Conservation (phyloP, 176 grass and related monocot genomes). For the Paspalum notatum region DNA sequence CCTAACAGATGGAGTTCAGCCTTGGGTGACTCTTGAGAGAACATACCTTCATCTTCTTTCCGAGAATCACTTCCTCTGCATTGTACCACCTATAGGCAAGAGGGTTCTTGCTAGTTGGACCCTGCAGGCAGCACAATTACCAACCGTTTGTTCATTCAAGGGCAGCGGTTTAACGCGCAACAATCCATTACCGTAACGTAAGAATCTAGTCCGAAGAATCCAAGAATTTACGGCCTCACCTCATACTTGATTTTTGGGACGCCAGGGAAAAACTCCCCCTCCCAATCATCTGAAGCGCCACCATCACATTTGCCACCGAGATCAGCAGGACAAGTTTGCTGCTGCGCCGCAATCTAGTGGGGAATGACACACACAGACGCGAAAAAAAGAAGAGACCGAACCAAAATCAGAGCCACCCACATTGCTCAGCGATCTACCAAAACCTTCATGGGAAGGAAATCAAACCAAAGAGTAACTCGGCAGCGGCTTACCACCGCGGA, state of each 20-base stretch:
- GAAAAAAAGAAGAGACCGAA: not conserved
- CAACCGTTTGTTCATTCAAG: not conserved
- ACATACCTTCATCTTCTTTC: conserved; percentile 95
- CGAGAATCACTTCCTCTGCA: conserved; percentile 85
- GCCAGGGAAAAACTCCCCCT: conserved; percentile 81
- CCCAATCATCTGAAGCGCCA: conserved; percentile 57
- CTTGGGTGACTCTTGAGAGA: not conserved
- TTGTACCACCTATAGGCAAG: conserved; percentile 97
- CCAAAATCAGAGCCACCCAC: not conserved
- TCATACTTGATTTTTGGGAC: conserved; percentile 92
- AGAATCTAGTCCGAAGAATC: not conserved
- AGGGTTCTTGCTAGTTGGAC: conserved; percentile 73
- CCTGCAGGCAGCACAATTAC: conserved; percentile 34
- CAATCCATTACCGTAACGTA: not conserved
- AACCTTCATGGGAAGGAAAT: no score
- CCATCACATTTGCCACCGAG: conserved; percentile 54
- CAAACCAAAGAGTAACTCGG: not conserved
- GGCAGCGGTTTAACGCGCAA: not conserved
- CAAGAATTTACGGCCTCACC: conserved; percentile 38
- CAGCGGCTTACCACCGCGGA: conserved; percentile 46
- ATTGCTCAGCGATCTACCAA: not conserved
- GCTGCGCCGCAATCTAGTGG: conserved; percentile 43
- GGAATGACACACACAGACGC: not conserved
- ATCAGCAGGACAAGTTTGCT: conserved; percentile 67
- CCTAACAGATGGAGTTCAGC: not conserved